Base-by-base conservation (phyloP, 345 rosid species). In the Alliaria petiolata region DNA sequence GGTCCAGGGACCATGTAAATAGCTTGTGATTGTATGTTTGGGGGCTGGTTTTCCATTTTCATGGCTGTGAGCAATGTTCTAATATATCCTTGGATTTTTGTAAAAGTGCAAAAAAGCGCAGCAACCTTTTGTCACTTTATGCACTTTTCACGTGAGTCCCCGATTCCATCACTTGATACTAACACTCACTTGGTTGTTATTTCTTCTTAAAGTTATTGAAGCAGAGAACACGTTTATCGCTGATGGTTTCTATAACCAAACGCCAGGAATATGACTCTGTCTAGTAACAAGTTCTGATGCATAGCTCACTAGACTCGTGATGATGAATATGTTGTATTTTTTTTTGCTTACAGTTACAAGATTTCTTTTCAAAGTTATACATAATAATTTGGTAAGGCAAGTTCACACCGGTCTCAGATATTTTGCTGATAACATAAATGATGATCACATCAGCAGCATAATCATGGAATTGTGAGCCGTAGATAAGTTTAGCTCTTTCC, bases 71-170 rank as follows among this genome's bases (percentile, higher is more conserved):
- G n/a, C n/a, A n/a, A n/a, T n/a, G n/a, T n/a, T n/a, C n/a, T n/a
- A n/a, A n/a, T n/a, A 25, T 25, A 25, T 25, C 28, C 28, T 25
- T 25, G 4, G 28, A 25, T 26, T 26, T 3, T 26, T 3, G 28
- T n/a, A n/a, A n/a, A n/a, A n/a, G n/a, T n/a, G n/a, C n/a, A n/a
- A 28, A 26, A 26, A 28, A 61, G 67, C 31, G 33, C 26, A 64
- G 77, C 60, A 65, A 39, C 51, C 39, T 56, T 65, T 46, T 56
- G 38, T 55, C 43, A 46, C 65, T 65, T 56, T 72, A 38, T 55
- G 59, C 42, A 26, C 34, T 65, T 56, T 65, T 57, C 60, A 49
- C 31, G 16, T 33, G 28, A 59, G 38, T 19, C 36, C 31, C 28
- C 34, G 45, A 69, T 46, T 69, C 73, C 19, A 57, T 34, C 55